Conservation (phyloP, 495 filamentous ascomycete genomes). For the Cetradonia linearis region DNA sequence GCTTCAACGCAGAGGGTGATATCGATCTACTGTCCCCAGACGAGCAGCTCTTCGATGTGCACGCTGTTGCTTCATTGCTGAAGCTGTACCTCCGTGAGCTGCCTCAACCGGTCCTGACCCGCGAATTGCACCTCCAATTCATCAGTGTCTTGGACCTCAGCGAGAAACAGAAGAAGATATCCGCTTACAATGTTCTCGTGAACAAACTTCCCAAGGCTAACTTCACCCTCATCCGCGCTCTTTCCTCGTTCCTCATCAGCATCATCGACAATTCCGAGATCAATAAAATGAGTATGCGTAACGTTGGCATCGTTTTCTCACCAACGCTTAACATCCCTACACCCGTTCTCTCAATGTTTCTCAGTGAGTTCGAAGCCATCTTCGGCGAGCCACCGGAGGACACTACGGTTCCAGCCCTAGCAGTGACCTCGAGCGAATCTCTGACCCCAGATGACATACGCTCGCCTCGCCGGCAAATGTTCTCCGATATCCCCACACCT, state of each 20-base stretch:
- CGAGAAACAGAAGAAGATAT: conserved; percentile 64
- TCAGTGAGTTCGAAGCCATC: conserved; percentile 79
- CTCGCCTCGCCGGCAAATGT: conserved; percentile 58
- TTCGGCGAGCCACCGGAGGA: conserved; percentile 63
- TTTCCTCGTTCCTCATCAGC: conserved; percentile 76
- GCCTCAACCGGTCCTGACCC: conserved; percentile 79
- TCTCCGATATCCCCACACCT: conserved; percentile 58
- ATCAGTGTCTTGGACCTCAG: conserved; percentile 64
- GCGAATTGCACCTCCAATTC: conserved; percentile 84
- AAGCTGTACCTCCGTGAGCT: conserved; percentile 92
- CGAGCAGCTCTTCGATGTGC: conserved; percentile 85
- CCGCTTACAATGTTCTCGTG: conserved; percentile 76
- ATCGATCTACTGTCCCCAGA: conserved; percentile 69
- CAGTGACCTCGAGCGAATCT: conserved; percentile 37
- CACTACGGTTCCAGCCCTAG: conserved; percentile 36
- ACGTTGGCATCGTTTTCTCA: conserved; percentile 98
- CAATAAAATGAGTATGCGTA: conserved; percentile 97
- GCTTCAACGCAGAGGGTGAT: conserved; percentile 90
- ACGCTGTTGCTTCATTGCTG: conserved; percentile 87
- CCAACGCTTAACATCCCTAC: conserved; percentile 95
- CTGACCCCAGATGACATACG: conserved; percentile 51
- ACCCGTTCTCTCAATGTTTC: conserved; percentile 84
- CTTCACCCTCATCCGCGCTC: conserved; percentile 63
- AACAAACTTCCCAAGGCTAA: conserved; percentile 75
- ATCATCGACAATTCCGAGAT: conserved; percentile 80